Percentiles rank a stretch among this genome's conserved stretches.
Evolutionary conservation across 495 filamentous ascomycete genomes (phyloP).

Genomic region (Aspergillus olivimuriae): DNA sequence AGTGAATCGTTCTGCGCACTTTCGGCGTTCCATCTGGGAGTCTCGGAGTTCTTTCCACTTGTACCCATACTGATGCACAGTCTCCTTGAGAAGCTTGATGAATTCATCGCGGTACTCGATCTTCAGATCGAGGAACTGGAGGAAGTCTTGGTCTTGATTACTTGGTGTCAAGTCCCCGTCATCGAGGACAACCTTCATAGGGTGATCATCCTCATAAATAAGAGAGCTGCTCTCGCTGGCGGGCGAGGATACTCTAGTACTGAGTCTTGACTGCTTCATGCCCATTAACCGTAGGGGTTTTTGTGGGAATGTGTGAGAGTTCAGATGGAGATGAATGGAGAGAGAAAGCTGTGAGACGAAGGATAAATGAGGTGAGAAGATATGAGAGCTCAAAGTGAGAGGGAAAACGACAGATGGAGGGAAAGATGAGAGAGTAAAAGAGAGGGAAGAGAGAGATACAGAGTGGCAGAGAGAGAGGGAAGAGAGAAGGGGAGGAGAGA

Average conservation of each 20-base stretch:
- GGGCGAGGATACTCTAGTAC: no score
- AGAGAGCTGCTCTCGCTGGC: no score
- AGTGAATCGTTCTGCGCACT: slow-evolving; percentile 6
- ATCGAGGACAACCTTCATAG: slow-evolving; percentile 10
- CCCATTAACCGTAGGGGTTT: no score
- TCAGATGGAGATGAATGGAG: neutral
- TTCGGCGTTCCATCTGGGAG: neutral
- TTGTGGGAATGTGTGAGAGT: neutral
- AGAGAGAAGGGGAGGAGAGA: neutral
- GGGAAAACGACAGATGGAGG: no score
- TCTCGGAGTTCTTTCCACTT: slow-evolving; percentile 1
- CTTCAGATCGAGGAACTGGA: slow-evolving; percentile 16
- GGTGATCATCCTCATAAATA: no score
- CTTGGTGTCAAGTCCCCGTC: slow-evolving; percentile 2
- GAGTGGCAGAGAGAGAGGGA: neutral
- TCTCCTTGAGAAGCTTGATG: slow-evolving; percentile 2
- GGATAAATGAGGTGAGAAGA: no score
- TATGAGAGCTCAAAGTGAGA: no score
- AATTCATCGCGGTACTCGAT: slow-evolving; percentile 8
- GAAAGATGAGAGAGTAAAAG: no score
- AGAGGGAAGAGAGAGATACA: no score
- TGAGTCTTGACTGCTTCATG: no score
- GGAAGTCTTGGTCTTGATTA: slow-evolving; percentile 11
- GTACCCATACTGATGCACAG: neutral
- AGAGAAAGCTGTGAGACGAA: neutral